A percentile compares a stretch with the other conserved stretches of the same genome.
Evolutionary conservation across 257 asterid species (phyloP).

Genomic region (Nicotiana otophora): DNA sequence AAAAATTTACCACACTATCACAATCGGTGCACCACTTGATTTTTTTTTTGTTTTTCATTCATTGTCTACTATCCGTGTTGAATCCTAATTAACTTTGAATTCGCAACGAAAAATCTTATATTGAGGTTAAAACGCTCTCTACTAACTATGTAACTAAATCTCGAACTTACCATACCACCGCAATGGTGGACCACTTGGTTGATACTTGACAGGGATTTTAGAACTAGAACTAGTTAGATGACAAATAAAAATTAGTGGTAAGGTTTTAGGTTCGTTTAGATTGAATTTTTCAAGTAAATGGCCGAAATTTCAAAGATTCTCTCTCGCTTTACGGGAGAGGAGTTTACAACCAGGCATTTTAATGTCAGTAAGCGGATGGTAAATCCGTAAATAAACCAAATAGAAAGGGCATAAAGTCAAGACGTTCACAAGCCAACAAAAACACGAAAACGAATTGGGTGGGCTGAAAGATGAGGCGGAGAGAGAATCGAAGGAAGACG

Average conservation of each 20-base stretch:
- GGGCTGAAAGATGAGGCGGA: conserved; percentile 28
- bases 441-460: conserved; percentile 25
- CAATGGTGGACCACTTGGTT: neutral
- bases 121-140: accelerated
- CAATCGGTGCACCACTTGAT: too few species aligned
- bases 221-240: neutral
- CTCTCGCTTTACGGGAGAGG: neutral
- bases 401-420: conserved; percentile 17
- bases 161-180: too few species aligned
- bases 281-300: neutral
- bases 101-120: too few species aligned
- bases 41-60: too few species aligned
- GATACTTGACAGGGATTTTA: neutral
- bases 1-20: too few species aligned
- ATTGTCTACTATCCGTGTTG: too few species aligned
- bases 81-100: too few species aligned
- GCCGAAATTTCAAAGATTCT: neutral
- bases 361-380: conserved; percentile 18
- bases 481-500: conserved; percentile 19
- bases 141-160: too few species aligned
- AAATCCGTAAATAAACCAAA: conserved; percentile 42
- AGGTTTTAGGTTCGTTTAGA: neutral
- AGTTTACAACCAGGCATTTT: conserved; percentile 1
- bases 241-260: neutral
- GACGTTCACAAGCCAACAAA: conserved; percentile 28